Percentiles rank a stretch among this genome's conserved stretches.
Evolutionary conservation across 2,329 filamentous ascomycete genomes (phyloP).

Genomic region (Claviceps arundinis): DNA sequence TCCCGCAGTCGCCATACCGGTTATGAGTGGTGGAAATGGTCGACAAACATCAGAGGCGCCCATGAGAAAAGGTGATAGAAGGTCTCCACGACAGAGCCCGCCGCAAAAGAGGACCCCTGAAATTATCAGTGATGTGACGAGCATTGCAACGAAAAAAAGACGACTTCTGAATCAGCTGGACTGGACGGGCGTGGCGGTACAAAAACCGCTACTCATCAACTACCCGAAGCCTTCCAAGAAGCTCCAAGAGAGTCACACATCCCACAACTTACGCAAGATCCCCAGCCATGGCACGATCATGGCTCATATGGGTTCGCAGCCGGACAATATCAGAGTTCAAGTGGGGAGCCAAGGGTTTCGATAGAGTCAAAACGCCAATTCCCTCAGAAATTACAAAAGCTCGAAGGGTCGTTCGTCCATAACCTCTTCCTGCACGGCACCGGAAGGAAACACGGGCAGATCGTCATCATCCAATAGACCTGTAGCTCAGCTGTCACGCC

Average conservation of each 20-base stretch:
- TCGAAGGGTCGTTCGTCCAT: background rate
- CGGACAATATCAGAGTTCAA: constrained; percentile 12
- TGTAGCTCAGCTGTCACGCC: background rate
- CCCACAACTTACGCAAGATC: background rate
- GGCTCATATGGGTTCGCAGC: background rate
- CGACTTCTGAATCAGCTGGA: constrained; percentile 15
- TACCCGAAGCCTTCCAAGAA: constrained; percentile 9
- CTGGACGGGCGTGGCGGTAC: constrained; percentile 19
- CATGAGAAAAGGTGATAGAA: background rate
- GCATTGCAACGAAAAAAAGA: constrained; percentile 13
- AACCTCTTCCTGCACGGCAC: background rate
- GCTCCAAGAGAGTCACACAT: background rate
- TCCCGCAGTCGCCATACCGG: background rate
- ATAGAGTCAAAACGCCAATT: constrained; percentile 14
- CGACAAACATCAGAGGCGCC: background rate
- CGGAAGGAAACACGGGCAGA: background rate
- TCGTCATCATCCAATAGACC: background rate
- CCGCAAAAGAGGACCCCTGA: background rate
- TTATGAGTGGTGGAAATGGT: constrained; percentile 3
- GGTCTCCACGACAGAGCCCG: background rate
- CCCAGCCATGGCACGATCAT: background rate
- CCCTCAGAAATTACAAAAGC: constrained; percentile 2
- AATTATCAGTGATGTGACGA: background rate
- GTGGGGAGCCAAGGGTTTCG: constrained; percentile 17
- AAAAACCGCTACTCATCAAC: constrained; percentile 16